These are phyloP conservation scores for Leccinum solheimii DNA, from an alignment of 1,284 basidiomycete species.

Conservation along the genomic window DNA sequence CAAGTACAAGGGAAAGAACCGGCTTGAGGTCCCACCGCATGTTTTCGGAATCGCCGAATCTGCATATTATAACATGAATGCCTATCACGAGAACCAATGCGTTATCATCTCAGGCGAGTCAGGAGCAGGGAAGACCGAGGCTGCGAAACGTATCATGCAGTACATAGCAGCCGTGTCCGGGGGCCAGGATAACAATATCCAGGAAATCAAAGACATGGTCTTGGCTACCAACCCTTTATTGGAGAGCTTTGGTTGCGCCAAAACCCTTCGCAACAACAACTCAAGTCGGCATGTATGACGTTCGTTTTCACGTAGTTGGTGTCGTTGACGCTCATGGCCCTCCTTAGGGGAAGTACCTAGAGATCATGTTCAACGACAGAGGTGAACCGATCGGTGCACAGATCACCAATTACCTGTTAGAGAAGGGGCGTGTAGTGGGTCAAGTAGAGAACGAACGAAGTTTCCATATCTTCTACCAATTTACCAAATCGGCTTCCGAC, in stretches of 20 bases:
- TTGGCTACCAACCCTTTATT: slow-evolving; percentile 96
- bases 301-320: slow-evolving; percentile 2
- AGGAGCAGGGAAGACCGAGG: slow-evolving; percentile 96
- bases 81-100: slow-evolving; percentile 99
- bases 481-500: slow-evolving; percentile 91
- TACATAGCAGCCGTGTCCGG: slow-evolving; percentile 98
- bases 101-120: slow-evolving; percentile 99
- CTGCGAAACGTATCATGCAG: slow-evolving; percentile 99
- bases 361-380: slow-evolving; percentile 96
- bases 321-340: slow-evolving; percentile 14
- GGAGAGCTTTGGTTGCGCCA: slow-evolving; percentile 99
- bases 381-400: slow-evolving; percentile 97
- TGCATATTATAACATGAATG: slow-evolving; percentile 99
- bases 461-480: slow-evolving; percentile 99
- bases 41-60: slow-evolving; percentile 97
- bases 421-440: slow-evolving; percentile 96
- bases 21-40: slow-evolving; percentile 97
- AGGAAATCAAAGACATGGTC: slow-evolving; percentile 99
- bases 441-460: slow-evolving; percentile 97
- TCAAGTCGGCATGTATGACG: slow-evolving; percentile 91
- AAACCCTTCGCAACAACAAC: slow-evolving; percentile 98
- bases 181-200: slow-evolving; percentile 81
- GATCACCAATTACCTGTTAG: slow-evolving; percentile 97
- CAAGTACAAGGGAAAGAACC: slow-evolving; percentile 95
- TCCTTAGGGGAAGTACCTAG: slow-evolving; percentile 92